A percentile compares a stretch with the other conserved stretches of the same genome.
Conservation (phyloP, 441 rosid genomes). For the Gossypium armourianum region DNA sequence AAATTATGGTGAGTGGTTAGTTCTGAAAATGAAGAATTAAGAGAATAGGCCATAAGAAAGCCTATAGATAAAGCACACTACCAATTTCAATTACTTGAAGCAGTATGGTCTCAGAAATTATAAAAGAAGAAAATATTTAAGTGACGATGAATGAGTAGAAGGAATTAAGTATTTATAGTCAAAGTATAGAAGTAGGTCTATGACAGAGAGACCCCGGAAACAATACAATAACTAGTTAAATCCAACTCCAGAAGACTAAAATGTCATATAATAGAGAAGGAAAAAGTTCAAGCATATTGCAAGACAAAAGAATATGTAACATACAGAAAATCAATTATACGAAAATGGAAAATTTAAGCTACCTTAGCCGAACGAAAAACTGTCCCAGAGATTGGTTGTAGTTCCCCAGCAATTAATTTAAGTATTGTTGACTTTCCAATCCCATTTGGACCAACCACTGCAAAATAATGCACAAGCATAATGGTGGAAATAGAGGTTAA, state of each 20-base stretch:
- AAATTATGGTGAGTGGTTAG: background rate
- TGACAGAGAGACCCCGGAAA: background rate
- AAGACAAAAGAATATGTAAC: background rate
- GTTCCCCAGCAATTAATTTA: constrained; percentile 82
- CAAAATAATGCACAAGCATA: constrained; percentile 17
- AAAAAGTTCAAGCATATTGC: constrained; percentile 13
- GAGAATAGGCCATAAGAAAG: background rate
- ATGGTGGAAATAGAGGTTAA: background rate
- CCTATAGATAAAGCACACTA: background rate
- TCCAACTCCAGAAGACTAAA: background rate
- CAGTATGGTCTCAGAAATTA: background rate
- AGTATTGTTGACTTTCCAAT: constrained; percentile 96
- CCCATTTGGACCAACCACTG: constrained; percentile 99
- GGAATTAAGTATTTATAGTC: background rate
- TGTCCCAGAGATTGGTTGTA: constrained; percentile 92
- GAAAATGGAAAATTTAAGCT: constrained; percentile 15
- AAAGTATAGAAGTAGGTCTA: background rate
- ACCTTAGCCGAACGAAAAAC: constrained; percentile 97
- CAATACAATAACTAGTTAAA: background rate
- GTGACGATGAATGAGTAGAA: background rate
- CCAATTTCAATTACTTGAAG: background rate
- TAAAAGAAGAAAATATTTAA: background rate
- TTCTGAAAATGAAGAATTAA: background rate
- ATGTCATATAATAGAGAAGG: background rate
- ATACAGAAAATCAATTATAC: background rate